phyloP scores from a whole-genome alignment of 2,329 filamentous ascomycete species.

The Botrytis cinerea region DNA sequence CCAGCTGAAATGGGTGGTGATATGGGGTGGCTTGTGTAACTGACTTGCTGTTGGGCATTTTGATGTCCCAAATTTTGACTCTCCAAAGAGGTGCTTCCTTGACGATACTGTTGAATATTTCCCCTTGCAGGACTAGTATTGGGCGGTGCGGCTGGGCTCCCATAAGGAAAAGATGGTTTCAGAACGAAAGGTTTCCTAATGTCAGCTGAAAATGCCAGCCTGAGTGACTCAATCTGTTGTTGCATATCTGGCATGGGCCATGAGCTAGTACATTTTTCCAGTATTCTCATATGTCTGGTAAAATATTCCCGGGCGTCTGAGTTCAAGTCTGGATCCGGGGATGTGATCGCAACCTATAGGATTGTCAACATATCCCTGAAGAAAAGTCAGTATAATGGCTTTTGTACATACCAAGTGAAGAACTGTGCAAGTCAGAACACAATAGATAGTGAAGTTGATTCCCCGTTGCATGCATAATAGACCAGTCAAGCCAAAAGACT shows the following conservation, averaged over 20 bases:
- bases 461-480: slow-evolving; percentile 90
- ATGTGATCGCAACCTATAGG: slow-evolving; percentile 81
- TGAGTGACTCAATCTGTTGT: slow-evolving; percentile 83
- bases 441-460: slow-evolving; percentile 94
- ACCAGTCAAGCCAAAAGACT: slow-evolving; percentile 75
- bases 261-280: slow-evolving; percentile 79
- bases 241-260: slow-evolving; percentile 92
- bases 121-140: slow-evolving; percentile 35
- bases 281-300: slow-evolving; percentile 87
- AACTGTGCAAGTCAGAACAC: slow-evolving; percentile 86
- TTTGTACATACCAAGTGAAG: slow-evolving; percentile 76
- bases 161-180: slow-evolving; percentile 83
- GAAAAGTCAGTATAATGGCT: not conserved
- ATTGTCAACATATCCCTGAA: slow-evolving; percentile 24
- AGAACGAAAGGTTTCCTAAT: slow-evolving; percentile 82
- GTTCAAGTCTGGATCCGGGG: slow-evolving; percentile 86
- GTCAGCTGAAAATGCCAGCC: slow-evolving; percentile 89
- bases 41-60: slow-evolving; percentile 57
- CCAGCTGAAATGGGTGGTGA: slow-evolving; percentile 78
- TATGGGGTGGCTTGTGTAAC: slow-evolving; percentile 70
- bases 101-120: slow-evolving; percentile 36
- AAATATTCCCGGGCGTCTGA: slow-evolving; percentile 85
- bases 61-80: slow-evolving; percentile 54
- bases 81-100: slow-evolving; percentile 39
- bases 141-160: slow-evolving; percentile 59